Evolutionary conservation across 2,329 filamentous ascomycete species (phyloP), one percentile per base, ranked within the genome.

Genomic region (Xylaria sp.): DNA sequence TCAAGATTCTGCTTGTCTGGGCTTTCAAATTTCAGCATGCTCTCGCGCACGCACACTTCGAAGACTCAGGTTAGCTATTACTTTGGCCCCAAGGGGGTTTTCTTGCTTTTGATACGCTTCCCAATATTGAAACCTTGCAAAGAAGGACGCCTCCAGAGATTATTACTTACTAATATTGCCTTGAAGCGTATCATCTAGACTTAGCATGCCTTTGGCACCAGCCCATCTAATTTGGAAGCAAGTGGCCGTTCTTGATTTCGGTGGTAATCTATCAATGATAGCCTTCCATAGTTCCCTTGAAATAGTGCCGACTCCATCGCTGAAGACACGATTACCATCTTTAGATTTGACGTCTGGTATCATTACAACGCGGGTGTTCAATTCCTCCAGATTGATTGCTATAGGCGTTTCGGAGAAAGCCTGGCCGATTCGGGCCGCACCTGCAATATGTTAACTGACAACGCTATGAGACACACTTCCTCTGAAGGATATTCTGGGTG

Each of bases 21-120:
- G 60, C 88, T 90, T 1, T 84, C 77, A 71, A 96, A 97, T 74
- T 97, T 97, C 65, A 87, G 84, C 93, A 97, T 97, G 4, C 92
- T 95, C 0, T 84, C 80, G 1, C 93, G 87, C 23, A 97, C 81
- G 32, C 82, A 82, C 47, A 97, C 68, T 70, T 62, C 1, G 8
- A n/a, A 44, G 40, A 5, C 40, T 44, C 16, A 44, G n/a, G 40
- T 44, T 18, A 44, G 40, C 40, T n/a, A 40, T 50, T 54, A 8
- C 21, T 29, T 42, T 40, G 10, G 13, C 6, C 5, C 5, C n/a
- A 21, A 35, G 32, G 42, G 10, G 18, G 5, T 12, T 13, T 10
- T 16, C 23, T 42, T 23, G n/a, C 29, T 32, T 25, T 29, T 3
- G 27, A 42, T 35, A 35, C 32, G 6, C 32, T 35, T 35, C 32